A percentile compares a stretch with the other conserved stretches of the same genome.
phyloP scores from a whole-genome alignment of 208 protist genomes.

The Trypanosoma melophagium region DNA sequence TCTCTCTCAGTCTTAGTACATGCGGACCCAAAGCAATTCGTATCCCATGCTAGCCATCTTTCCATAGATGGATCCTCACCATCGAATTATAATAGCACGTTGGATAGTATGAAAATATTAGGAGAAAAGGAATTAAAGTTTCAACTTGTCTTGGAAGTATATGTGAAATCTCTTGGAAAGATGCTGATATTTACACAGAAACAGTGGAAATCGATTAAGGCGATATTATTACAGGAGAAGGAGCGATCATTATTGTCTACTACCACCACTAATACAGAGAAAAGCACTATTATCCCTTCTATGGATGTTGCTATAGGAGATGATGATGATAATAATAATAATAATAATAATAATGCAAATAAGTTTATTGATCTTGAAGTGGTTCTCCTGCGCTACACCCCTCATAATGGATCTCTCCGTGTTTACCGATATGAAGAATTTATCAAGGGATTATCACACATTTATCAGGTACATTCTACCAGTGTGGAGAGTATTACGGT shows the following conservation, averaged over 20 bases:
- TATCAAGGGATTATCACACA: neutral
- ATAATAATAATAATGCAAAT: neutral
- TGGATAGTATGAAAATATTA: neutral
- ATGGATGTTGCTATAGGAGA: neutral
- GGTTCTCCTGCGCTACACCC: neutral
- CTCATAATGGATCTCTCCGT: neutral
- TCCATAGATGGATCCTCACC: too few species aligned
- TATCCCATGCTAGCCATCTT: too few species aligned
- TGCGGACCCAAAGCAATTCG: neutral
- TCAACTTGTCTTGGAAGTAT: conserved; percentile 8
- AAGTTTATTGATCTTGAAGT: neutral
- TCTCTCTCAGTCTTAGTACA: neutral
- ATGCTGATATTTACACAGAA: conserved; percentile 1
- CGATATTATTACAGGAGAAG: neutral
- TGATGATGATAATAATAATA: neutral
- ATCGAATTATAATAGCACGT: too few species aligned
- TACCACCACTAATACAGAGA: too few species aligned
- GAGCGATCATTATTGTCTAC: neutral
- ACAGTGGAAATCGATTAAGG: conserved; percentile 14
- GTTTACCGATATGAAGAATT: conserved; percentile 5
- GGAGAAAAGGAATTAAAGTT: neutral
- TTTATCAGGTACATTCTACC: neutral
- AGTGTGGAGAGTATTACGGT: neutral
- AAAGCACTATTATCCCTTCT: neutral
- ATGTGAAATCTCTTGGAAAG: conserved; percentile 1